Conservation (phyloP, 2,329 filamentous ascomycete genomes). For the Xylaria sp. region DNA sequence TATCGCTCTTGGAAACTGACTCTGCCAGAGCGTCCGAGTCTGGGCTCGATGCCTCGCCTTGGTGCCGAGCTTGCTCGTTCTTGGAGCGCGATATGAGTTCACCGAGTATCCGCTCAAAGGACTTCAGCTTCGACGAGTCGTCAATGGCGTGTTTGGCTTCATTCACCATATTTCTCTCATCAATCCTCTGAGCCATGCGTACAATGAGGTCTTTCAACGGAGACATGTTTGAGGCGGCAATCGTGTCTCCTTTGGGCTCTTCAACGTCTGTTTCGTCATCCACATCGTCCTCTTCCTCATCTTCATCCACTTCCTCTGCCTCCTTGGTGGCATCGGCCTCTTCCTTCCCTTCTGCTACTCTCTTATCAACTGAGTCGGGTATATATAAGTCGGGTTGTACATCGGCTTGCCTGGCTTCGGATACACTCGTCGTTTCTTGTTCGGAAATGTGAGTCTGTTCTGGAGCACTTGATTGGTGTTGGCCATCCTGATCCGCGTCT, state of each 20-base stretch:
- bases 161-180: slow-evolving; percentile 34
- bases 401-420: not conserved
- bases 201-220: slow-evolving; percentile 52
- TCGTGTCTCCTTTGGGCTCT: slow-evolving; percentile 21
- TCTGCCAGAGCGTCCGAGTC: slow-evolving; percentile 3
- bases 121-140: slow-evolving; percentile 46
- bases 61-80: slow-evolving; percentile 13
- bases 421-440: not conserved
- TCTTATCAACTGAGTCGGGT: slow-evolving; percentile 3
- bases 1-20: not conserved
- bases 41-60: not conserved
- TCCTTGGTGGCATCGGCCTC: slow-evolving; percentile 4
- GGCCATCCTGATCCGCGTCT: not conserved
- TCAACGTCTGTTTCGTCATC: slow-evolving; percentile 27
- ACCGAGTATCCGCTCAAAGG: slow-evolving; percentile 55
- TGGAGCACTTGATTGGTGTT: not conserved
- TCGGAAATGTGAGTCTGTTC: not conserved
- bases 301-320: slow-evolving; percentile 26
- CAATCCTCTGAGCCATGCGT: slow-evolving; percentile 51
- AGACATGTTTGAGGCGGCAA: slow-evolving; percentile 40
- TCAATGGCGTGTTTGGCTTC: slow-evolving; percentile 31
- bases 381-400: not conserved
- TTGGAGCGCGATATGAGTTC: slow-evolving; percentile 48
- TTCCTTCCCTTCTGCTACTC: not conserved
- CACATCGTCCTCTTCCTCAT: slow-evolving; percentile 22